A percentile compares a stretch with the other conserved stretches of the same genome.
Evolutionary conservation across 129 eudicot genomes (phyloP).

Genomic region (Heracleum sosnowskyi): DNA sequence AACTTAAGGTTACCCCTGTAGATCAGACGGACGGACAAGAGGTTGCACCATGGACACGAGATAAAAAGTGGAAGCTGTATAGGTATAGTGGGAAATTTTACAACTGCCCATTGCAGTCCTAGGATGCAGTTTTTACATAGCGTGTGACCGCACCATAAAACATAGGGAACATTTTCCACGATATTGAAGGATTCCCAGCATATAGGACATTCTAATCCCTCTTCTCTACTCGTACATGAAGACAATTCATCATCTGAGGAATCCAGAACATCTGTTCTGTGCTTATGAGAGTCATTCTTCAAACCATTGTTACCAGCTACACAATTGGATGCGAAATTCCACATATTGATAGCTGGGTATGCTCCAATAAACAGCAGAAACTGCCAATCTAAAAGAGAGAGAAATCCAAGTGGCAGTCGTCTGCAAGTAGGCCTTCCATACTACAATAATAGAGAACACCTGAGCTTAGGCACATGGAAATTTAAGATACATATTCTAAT

Average conservation of each 20-base stretch:
- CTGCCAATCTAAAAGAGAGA: background rate
- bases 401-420: background rate
- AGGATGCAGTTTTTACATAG: slow-evolving; percentile 13
- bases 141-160: slow-evolving; percentile 16
- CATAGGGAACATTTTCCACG: slow-evolving; percentile 15
- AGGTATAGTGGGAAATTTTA: slow-evolving; percentile 8
- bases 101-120: slow-evolving; percentile 11
- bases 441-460: background rate
- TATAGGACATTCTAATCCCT: slow-evolving; percentile 27
- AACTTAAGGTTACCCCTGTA: slow-evolving; percentile 12
- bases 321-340: slow-evolving; percentile 63
- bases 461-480: slow-evolving; percentile 7
- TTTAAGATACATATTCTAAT: background rate
- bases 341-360: slow-evolving; percentile 26
- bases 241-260: slow-evolving; percentile 60
- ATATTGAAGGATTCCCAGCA: slow-evolving; percentile 15
- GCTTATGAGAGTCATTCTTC: slow-evolving; percentile 30
- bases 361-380: background rate
- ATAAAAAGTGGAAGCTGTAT: slow-evolving; percentile 15
- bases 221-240: slow-evolving; percentile 44
- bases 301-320: slow-evolving; percentile 40
- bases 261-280: slow-evolving; percentile 28
- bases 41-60: slow-evolving; percentile 15
- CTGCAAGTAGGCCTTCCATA: background rate
- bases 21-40: slow-evolving; percentile 7